Evolutionary conservation across 768 basidiomycete genomes (phyloP).

Genomic region (Amanita brunnescens): DNA sequence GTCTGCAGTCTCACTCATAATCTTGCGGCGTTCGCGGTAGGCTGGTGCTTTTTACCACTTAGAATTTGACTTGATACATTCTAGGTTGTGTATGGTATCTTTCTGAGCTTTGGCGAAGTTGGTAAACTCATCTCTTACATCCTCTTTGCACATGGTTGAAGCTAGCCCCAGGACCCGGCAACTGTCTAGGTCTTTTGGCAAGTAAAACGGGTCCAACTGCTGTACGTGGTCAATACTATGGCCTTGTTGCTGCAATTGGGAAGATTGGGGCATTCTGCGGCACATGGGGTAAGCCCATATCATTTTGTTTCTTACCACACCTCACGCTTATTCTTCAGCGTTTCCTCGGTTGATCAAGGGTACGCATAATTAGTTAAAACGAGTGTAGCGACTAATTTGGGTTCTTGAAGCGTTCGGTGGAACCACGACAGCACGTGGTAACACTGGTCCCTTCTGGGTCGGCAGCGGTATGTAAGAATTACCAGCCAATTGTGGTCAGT

Average conservation of each 20-base stretch:
- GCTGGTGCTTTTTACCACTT: slow-evolving; percentile 12
- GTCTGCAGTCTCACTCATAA: slow-evolving; percentile 43
- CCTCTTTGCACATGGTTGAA: not conserved
- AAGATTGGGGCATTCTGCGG: slow-evolving; percentile 81
- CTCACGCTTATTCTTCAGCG: slow-evolving; percentile 27
- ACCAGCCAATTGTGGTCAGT: not conserved
- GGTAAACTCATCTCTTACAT: slow-evolving; percentile 31
- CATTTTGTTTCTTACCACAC: not conserved
- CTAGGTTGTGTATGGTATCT: slow-evolving; percentile 82
- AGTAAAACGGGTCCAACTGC: slow-evolving; percentile 82
- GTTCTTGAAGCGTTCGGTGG: slow-evolving; percentile 51
- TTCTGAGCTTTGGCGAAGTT: slow-evolving; percentile 82
- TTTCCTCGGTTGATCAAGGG: slow-evolving; percentile 63
- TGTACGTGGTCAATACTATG: slow-evolving; percentile 80
- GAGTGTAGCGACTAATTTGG: slow-evolving; percentile 6
- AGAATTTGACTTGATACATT: not conserved
- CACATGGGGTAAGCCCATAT: slow-evolving; percentile 55
- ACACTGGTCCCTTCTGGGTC: slow-evolving; percentile 85
- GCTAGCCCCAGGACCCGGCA: slow-evolving; percentile 55
- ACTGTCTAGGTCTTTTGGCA: slow-evolving; percentile 79
- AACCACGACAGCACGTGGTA: slow-evolving; percentile 38
- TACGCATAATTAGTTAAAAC: slow-evolving; percentile 16
- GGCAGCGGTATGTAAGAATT: slow-evolving; percentile 57
- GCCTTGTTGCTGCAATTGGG: slow-evolving; percentile 76
- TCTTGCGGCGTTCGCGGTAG: slow-evolving; percentile 68